Conservation (phyloP, 2,329 filamentous ascomycete genomes). For the Fusarium buxicola region DNA sequence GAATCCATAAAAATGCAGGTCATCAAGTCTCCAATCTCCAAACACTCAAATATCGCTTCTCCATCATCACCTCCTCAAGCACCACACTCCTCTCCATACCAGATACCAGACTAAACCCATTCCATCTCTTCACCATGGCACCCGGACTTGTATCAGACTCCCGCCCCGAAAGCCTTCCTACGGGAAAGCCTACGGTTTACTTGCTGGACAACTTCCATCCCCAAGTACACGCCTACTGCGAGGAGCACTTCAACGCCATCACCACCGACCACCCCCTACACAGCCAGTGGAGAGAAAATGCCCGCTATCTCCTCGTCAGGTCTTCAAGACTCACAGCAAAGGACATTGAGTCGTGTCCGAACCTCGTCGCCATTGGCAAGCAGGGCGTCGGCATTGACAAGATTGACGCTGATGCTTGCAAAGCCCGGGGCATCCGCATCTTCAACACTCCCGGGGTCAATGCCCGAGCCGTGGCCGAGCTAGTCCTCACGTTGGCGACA, state of each 20-base stretch:
- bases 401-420: conserved; percentile 56
- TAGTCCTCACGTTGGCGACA: conserved; percentile 51
- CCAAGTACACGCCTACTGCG: conserved; percentile 49
- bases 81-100: neutral
- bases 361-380: conserved; percentile 58
- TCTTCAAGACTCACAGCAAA: conserved; percentile 52
- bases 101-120: neutral
- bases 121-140: conserved; percentile 6
- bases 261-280: conserved; percentile 50
- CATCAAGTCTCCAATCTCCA: neutral
- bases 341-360: conserved; percentile 52
- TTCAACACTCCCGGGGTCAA: conserved; percentile 61
- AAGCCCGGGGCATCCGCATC: conserved; percentile 54
- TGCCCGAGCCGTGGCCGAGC: conserved; percentile 55
- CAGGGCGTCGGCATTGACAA: conserved; percentile 61
- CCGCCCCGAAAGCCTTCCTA: neutral
- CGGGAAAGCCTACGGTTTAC: conserved; percentile 53
- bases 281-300: conserved; percentile 55
- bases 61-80: neutral
- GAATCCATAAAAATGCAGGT: conserved; percentile 22
- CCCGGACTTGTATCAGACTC: conserved; percentile 16
- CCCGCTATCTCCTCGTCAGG: conserved; percentile 54
- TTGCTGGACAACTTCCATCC: conserved; percentile 55
- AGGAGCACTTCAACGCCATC: conserved; percentile 55
- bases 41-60: neutral